Evolutionary conservation across 1,284 basidiomycete genomes (phyloP), one percentile per base, ranked within the genome.

Genomic region (Flammula alnicola): DNA sequence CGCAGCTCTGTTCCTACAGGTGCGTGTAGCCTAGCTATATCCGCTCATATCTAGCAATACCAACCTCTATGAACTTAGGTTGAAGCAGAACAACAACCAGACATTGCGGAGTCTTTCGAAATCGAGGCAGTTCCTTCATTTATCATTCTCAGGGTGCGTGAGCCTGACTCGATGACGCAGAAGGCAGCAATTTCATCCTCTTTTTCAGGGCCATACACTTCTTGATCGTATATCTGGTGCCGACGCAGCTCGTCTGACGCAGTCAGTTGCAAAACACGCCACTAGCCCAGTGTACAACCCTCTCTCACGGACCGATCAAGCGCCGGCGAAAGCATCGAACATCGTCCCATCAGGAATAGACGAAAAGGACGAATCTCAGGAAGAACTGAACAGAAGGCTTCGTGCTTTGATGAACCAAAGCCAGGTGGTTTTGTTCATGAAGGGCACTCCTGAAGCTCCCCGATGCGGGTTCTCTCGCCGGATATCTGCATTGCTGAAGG

Each of bases 381-480:
- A 88, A 57, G 75, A 89, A 57, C 77, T 93, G 17, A 77, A 80
- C 35, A 64, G 67, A 35, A 78, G 93, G 44, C 80, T 93, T 66
- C 72, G 69, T 23, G 61, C 57, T 39, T 68, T 95, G 52, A 94
- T 95, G 91, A 76, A 75, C 46, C 78, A 82, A 71, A 80, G 73
- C 66, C 71, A 71, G 9, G 83, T 98, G 8, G 93, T 99, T 48
- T 71, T 99, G 49, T 98, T 99, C 80, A 99, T 99, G 95, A 99
- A 99, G 74, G 97, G 96, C 30, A 81, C 77, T 48, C 94, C 95
- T 0, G 84, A 90, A 36, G 77, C 75, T 5, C 96, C 95, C 10
- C 84, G 88, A 48, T 97, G 96, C 62, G 96, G 96, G 11, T 99
- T 98, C 77, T 96, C 93, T 10, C 78, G 91, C 54, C 92, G 92